A percentile compares a stretch with the other conserved stretches of the same genome.
Evolutionary conservation across 192 early-diverging fungal genomes (phyloP).

Genomic region (Rhizophagus prolifer): DNA sequence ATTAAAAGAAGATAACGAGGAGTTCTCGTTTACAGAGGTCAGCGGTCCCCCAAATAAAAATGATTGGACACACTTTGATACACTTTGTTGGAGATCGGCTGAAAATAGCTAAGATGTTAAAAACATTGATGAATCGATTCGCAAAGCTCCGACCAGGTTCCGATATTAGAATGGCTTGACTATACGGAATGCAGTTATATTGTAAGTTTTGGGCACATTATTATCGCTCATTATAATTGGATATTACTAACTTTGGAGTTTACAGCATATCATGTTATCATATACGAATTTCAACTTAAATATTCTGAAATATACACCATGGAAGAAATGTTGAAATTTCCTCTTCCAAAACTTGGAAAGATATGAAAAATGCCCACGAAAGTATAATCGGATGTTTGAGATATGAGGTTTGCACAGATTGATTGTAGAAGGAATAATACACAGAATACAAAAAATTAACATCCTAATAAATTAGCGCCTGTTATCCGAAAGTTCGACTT

Average conservation of each 20-base stretch:
- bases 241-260: background rate
- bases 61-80: background rate
- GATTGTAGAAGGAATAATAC: too few relatives aligned
- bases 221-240: slow-evolving; percentile 12
- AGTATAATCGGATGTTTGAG: too few relatives aligned
- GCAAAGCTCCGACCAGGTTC: background rate
- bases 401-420: too few relatives aligned
- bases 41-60: background rate
- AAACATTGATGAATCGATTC: slow-evolving; percentile 7
- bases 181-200: slow-evolving; percentile 9
- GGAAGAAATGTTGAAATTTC: background rate
- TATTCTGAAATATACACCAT: slow-evolving; percentile 6
- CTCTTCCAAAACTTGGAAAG: slow-evolving; percentile 3
- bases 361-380: background rate
- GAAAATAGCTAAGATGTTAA: slow-evolving; percentile 20
- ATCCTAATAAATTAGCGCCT: too few relatives aligned
- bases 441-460: too few relatives aligned
- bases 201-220: slow-evolving; percentile 9
- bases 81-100: slow-evolving; percentile 8
- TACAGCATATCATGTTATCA: background rate
- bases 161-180: background rate
- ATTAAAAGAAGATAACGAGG: slow-evolving; percentile 2
- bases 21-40: background rate
- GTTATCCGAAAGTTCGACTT: too few relatives aligned
- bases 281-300: slow-evolving; percentile 11